A percentile compares a stretch with the other conserved stretches of the same genome.
Conservation (phyloP, 768 basidiomycete species). For the Agaricus subrufescens region DNA sequence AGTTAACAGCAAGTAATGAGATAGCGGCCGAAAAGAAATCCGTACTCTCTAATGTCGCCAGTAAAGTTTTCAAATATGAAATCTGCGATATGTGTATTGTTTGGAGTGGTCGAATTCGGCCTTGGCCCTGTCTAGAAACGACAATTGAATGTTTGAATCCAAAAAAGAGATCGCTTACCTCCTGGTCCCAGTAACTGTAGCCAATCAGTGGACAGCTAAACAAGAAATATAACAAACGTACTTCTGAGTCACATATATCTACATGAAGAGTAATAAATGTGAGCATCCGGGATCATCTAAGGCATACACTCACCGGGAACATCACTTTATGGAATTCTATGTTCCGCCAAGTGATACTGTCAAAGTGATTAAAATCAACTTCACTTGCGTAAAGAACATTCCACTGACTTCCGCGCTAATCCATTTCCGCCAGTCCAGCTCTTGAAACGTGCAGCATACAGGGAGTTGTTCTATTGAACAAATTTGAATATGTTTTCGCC, state of each 20-base stretch:
- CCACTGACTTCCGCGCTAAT: constrained; percentile 42
- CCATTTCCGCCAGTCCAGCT: constrained; percentile 66
- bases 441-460: constrained; percentile 64
- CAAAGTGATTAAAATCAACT: background rate
- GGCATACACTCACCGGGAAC: constrained; percentile 43
- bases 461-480: constrained; percentile 34
- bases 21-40: background rate
- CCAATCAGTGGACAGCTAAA: background rate
- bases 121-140: constrained; percentile 30
- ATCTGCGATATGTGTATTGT: constrained; percentile 53
- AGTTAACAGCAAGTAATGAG: background rate
- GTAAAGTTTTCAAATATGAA: constrained; percentile 51
- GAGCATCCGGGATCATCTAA: background rate
- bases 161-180: constrained; percentile 23
- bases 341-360: constrained; percentile 55
- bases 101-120: constrained; percentile 38
- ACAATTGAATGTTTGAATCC: background rate
- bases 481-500: background rate
- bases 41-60: constrained; percentile 47
- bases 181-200: constrained; percentile 59
- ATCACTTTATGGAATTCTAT: constrained; percentile 47
- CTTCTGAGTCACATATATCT: constrained; percentile 67
- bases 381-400: constrained; percentile 9
- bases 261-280: background rate
- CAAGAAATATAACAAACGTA: constrained; percentile 18